Base-by-base conservation (phyloP, 495 filamentous ascomycete species). In the Lasiosphaeria hispida region DNA sequence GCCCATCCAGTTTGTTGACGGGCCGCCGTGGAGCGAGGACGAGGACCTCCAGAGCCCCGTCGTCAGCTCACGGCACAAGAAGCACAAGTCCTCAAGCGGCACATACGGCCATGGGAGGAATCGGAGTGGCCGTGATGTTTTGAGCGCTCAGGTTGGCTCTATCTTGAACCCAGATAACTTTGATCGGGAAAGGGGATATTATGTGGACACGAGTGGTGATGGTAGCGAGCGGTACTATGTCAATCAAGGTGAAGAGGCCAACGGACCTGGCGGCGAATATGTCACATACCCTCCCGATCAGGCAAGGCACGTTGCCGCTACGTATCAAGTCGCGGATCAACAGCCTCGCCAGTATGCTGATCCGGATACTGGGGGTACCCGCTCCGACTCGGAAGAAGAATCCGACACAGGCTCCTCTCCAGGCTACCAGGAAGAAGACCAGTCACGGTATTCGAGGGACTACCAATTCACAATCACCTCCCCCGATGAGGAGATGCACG, bases 401-500 rank as follows among this genome's bases (percentile, higher is more conserved):
- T 30, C 23, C 23, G 79, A 80, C 50, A 55, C 69, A n/a, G 69
- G 72, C n/a, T 80, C 80, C 11, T 81, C 81, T 43, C 76, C 81
- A 6, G 67, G 76, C 59, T 71, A 74, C 55, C 73, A 66, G 42
- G 73, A 72, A 37, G 75, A 75, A 44, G 83, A 83, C 57, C 78
- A 85, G 55, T 87, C 87, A 36, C 79, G 90, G 60, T 95, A 90
- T 65, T 91, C 90, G 30, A 84, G 87, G 50, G 90, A 96, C 65
- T 96, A 96, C 71, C 89, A 94, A 63, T 96, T 97, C 65, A 93
- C 91, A 5, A 96, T 97, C 58, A 92, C 90, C 17, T 95, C 90
- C 19, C 91, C 93, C 7, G 93, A 96, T 64, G 93, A 97, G 72
- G 92, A 96, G 69, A 96, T 96, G 90, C 91, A 96, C 68, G 93